Evolutionary conservation across 208 protist genomes (phyloP).

Genomic region (Crithidia fasciculata): DNA sequence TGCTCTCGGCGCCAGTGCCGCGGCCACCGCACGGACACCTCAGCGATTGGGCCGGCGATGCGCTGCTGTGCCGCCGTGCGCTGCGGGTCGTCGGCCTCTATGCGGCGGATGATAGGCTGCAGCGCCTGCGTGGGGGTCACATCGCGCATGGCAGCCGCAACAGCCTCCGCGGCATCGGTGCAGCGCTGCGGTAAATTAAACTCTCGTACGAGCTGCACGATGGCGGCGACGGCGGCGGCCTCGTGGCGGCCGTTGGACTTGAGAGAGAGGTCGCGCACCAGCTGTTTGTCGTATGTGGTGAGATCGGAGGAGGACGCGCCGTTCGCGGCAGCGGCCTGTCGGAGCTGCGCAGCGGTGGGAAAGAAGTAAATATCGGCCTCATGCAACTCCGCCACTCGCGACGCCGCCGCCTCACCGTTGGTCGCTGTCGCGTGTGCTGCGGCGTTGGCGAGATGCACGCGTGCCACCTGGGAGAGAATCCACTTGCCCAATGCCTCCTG

Average conservation of each 20-base stretch:
- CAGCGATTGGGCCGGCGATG: slow-evolving; percentile 62
- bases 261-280: slow-evolving; percentile 80
- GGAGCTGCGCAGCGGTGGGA: slow-evolving; percentile 36
- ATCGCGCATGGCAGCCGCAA: slow-evolving; percentile 40
- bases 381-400: slow-evolving; percentile 9
- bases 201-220: slow-evolving; percentile 42
- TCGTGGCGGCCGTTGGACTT: slow-evolving; percentile 68
- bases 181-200: slow-evolving; percentile 71
- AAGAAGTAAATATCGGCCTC: slow-evolving; percentile 46
- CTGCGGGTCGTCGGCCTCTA: slow-evolving; percentile 48
- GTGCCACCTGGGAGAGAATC: slow-evolving; percentile 85
- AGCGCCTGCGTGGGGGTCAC: slow-evolving; percentile 33
- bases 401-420: not conserved
- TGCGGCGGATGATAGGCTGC: slow-evolving; percentile 37
- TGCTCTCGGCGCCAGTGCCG: slow-evolving; percentile 32
- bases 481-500: slow-evolving; percentile 90
- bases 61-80: slow-evolving; percentile 57
- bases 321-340: not conserved
- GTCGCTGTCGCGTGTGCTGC: too few species aligned
- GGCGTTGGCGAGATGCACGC: slow-evolving; percentile 32
- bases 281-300: slow-evolving; percentile 78
- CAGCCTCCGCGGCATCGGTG: slow-evolving; percentile 39
- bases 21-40: slow-evolving; percentile 61
- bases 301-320: not conserved
- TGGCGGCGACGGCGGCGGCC: slow-evolving; percentile 31